phyloP scores from a whole-genome alignment of 495 filamentous ascomycete genomes.

The Cryomyces minteri region DNA sequence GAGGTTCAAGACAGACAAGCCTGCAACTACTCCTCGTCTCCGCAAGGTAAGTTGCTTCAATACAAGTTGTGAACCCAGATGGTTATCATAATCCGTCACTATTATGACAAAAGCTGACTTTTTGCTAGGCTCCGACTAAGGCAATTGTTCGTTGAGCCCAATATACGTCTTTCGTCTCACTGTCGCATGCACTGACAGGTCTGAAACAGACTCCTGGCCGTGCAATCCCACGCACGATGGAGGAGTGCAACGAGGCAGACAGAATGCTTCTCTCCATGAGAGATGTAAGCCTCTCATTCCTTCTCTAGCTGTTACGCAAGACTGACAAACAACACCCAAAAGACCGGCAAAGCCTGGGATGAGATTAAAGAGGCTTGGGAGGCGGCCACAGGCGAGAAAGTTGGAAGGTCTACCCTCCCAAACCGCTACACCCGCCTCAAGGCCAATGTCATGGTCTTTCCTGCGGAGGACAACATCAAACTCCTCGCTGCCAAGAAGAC shows the following conservation, averaged over 20 bases:
- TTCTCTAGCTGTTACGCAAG: not conserved
- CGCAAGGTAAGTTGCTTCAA: too few relatives aligned
- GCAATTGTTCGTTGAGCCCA: too few relatives aligned
- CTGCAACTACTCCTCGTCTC: too few relatives aligned
- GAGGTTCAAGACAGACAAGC: too few relatives aligned
- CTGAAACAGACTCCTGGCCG: too few relatives aligned
- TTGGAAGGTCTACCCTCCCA: slow-evolving; percentile 1
- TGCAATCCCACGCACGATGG: not conserved
- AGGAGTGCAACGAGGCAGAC: not conserved
- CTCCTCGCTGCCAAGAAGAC: slow-evolving; percentile 1
- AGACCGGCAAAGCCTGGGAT: slow-evolving; percentile 1
- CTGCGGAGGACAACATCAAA: not conserved
- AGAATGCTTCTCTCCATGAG: not conserved
- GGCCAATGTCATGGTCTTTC: slow-evolving; percentile 1
- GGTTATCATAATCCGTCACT: too few relatives aligned
- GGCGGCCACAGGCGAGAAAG: not conserved
- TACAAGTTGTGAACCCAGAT: too few relatives aligned
- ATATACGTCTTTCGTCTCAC: too few relatives aligned
- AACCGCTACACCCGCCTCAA: slow-evolving; percentile 5
- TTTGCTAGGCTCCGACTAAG: too few relatives aligned
- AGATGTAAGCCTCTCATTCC: not conserved
- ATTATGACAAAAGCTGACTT: too few relatives aligned
- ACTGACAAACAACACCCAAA: not conserved
- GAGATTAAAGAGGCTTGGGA: slow-evolving; percentile 1
- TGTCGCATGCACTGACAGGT: too few relatives aligned